Percentiles rank a stretch among this genome's conserved stretches.
phyloP scores from a whole-genome alignment of 73 alveolate genomes.

The Tetrahymena elliotti region DNA sequence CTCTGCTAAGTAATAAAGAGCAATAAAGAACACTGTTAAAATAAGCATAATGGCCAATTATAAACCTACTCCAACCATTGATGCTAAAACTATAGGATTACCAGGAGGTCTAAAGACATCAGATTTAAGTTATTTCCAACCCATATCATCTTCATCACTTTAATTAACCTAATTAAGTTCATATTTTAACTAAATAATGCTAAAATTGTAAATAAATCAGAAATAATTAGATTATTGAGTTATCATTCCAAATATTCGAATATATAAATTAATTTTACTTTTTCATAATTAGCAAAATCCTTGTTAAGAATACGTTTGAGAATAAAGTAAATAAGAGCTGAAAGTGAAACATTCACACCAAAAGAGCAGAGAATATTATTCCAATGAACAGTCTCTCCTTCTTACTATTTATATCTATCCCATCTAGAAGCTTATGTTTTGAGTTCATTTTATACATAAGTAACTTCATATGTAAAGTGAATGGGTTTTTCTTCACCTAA shows the following conservation, averaged over 20 bases:
- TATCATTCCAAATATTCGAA: not conserved
- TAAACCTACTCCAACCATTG: conserved; percentile 19
- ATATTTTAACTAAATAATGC: not conserved
- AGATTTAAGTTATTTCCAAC: conserved; percentile 34
- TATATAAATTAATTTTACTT: not conserved
- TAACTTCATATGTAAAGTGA: not conserved
- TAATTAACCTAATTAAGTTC: not conserved
- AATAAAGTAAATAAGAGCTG: not conserved
- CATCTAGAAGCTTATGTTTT: not conserved
- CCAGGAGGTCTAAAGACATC: conserved; percentile 44
- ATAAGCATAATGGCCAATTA: conserved; percentile 7
- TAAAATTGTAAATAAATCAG: not conserved
- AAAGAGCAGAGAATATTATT: not conserved
- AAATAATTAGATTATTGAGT: not conserved
- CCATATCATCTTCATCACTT: conserved; percentile 22
- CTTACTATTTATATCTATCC: not conserved
- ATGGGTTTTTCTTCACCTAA: not conserved
- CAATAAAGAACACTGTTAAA: conserved; percentile 14
- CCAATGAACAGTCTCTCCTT: not conserved
- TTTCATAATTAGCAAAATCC: not conserved
- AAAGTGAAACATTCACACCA: not conserved
- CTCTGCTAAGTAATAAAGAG: conserved; percentile 21
- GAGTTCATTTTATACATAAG: not conserved
- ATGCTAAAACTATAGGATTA: not conserved
- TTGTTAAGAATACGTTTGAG: not conserved